These are phyloP conservation scores for Selenicereus undatus DNA, from an alignment of 148 eudicot species.

Conservation along the genomic window DNA sequence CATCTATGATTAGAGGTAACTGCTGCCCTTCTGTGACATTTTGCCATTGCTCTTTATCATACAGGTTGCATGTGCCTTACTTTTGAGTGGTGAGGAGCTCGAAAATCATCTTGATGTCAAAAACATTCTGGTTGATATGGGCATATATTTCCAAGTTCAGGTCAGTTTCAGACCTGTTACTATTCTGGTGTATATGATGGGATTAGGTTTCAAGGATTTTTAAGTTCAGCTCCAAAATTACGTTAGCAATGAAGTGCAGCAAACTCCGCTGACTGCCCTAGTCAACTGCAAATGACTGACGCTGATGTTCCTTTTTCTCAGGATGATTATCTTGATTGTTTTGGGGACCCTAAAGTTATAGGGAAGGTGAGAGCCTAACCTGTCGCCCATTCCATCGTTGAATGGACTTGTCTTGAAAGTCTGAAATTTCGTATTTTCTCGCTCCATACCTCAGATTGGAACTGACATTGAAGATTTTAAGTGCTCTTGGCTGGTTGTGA, in stretches of 20 bases:
- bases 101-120: conserved; percentile 65
- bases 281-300: conserved; percentile 3
- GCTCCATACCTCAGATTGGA: conserved; percentile 63
- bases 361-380: conserved; percentile 53
- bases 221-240: neutral
- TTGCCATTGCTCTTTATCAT: neutral
- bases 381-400: neutral
- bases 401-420: neutral
- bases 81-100: conserved; percentile 67
- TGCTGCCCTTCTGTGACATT: conserved; percentile 9
- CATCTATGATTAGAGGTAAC: neutral
- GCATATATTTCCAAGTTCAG: conserved; percentile 73
- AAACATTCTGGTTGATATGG: conserved; percentile 58
- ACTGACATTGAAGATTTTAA: conserved; percentile 83
- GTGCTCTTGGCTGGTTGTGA: conserved; percentile 91
- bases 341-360: conserved; percentile 58
- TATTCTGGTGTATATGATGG: neutral
- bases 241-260: neutral
- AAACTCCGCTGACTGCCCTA: neutral
- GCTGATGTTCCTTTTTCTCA: conserved; percentile 17
- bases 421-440: conserved; percentile 2
- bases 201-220: neutral
- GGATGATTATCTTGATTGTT: conserved; percentile 85
- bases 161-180: conserved; percentile 28
- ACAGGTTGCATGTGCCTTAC: conserved; percentile 86